Evolutionary conservation across 2,329 filamentous ascomycete genomes (phyloP), one percentile per base, ranked within the genome.

Genomic region (Penicillium sp.): DNA sequence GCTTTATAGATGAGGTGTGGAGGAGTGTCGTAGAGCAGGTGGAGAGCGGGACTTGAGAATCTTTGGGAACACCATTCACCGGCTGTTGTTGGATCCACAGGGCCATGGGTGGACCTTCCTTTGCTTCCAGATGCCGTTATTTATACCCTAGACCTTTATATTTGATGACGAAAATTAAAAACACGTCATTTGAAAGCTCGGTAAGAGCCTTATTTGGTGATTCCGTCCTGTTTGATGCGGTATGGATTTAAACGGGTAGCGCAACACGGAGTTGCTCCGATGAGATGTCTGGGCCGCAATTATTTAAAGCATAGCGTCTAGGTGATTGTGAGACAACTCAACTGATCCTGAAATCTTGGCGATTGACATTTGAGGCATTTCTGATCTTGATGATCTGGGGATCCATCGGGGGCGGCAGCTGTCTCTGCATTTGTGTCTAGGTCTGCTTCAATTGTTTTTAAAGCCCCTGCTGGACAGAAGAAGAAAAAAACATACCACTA

Each of bases 341-440:
- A 15, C 7, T 21, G 7, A 38, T 36, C 1, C 6, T 36, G n/a
- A n/a, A n/a, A n/a, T n/a, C 18, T 21, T 21, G 3, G 18, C 18
- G 3, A 21, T 2, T 21, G 18, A 21, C 2, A 21, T 21, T 48
- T 78, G 74, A 0, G 75, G 75, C 0, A 76, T 62, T 50, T 77
- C 18, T 77, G 55, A 76, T 73, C 13, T 72, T 65, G 1, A 71
- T 75, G 31, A 77, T 77, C 18, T 9, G 73, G 74, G 4, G 64
- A 66, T 48, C 74, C 63, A 63, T 76, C 66, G 1, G 71, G 52
- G 6, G 71, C 68, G 15, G 71, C 65, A 15, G 72, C 73, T 12
- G 70, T 72, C 28, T 72, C 73, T 10, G 65, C 56, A 58, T 72
- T 74, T 6, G 73, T 75, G 47, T 75, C 72, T 8, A 76, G 69